Evolutionary conservation across 176 grass and related monocot genomes (phyloP), one percentile per base, ranked within the genome.

Genomic region (Eragrostis nindensis): DNA sequence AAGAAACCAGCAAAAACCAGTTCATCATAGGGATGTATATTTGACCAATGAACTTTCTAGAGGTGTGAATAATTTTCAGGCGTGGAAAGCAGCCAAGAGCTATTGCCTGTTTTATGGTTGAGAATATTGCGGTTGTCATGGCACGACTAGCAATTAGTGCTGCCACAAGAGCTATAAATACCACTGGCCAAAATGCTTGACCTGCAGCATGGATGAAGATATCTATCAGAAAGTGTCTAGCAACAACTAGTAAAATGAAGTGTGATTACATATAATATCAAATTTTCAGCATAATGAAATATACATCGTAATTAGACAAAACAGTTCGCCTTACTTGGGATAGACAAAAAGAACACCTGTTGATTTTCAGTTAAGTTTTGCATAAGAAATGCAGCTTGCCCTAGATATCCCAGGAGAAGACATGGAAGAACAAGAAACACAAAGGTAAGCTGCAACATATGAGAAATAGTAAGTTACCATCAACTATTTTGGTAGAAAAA

Each of bases 21-120:
- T 98, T 98, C 81, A 98, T 84, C 73, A 98, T 90, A 64, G 96
- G 96, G 41, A 98, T 98, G 77, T 98, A 98, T 87, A 98, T 98
- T 84, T 98, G 96, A 48, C 96, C 96, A 90, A 95, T 91, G 84
- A 98, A 95, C 83, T 89, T 93, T 68, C 92, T 86, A 69, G 96
- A 98, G 30, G 96, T 98, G 81, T 98, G 96, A 77, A 98, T 89
- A 82, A 98, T 98, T 86, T 98, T 98, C 61, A 98, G 90, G 68
- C 96, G 90, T 47, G 96, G 92, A 78, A 98, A 95, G 77, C 96
- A 98, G 52, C 93, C 92, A 76, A 98, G 88, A 87, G 92, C 92
- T 88, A 73, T 93, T 77, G 96, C 93, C 76, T 98, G 92, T 80
- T 98, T 98, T 85, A 98, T 84, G 42, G 88, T 95, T 70, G 92